Conservation (phyloP, 345 rosid genomes). For the Zanthoxylum bungeanum region DNA sequence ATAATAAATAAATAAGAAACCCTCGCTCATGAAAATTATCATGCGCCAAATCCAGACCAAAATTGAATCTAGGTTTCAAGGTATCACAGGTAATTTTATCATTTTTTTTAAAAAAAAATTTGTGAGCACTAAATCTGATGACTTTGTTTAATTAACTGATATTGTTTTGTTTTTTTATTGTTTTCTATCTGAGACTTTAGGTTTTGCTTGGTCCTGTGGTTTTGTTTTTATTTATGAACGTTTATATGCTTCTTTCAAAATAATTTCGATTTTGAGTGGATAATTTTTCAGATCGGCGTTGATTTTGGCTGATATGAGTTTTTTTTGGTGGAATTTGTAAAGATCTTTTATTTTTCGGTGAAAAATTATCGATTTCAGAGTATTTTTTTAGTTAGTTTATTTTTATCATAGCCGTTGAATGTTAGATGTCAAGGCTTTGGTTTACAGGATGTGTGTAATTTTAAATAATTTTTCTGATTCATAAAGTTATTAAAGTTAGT, state of each 20-base stretch:
- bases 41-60: not conserved
- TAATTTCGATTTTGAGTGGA: conserved; percentile 1
- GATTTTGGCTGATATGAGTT: conserved; percentile 1
- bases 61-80: not conserved
- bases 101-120: too few relatives aligned
- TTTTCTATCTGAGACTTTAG: not conserved
- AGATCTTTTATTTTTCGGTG: not conserved
- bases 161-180: not conserved
- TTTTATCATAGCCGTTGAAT: not conserved
- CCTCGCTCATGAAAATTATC: conserved; percentile 17
- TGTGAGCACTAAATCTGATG: too few relatives aligned
- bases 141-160: not conserved
- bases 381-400: not conserved
- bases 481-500: not conserved
- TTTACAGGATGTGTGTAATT: not conserved
- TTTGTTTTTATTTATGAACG: too few relatives aligned
- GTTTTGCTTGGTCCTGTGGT: not conserved
- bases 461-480: not conserved
- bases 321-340: not conserved
- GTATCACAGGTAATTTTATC: conserved; percentile 15
- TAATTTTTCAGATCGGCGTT: conserved; percentile 17
- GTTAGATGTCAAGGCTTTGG: not conserved
- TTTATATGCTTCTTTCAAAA: not conserved
- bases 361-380: not conserved
- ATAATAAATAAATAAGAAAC: not conserved